Conservation (phyloP, 2,329 filamentous ascomycete genomes). For the Coniochaeta sp. region DNA sequence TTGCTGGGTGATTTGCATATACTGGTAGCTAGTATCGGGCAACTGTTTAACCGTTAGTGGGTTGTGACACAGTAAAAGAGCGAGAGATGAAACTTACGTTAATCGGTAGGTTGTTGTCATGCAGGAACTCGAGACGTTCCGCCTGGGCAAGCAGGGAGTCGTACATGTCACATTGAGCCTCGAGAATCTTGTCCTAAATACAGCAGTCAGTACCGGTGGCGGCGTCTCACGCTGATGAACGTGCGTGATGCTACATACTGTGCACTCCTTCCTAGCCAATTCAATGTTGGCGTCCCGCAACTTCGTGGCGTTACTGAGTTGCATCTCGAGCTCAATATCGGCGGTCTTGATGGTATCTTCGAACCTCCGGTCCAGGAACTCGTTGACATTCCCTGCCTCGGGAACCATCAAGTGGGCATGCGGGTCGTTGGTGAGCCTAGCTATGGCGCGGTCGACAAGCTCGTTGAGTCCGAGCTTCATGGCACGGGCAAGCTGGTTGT, state of each 20-base stretch:
- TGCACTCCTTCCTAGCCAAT: constrained; percentile 11
- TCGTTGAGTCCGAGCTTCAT: constrained; percentile 61
- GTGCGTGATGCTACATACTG: constrained; percentile 13
- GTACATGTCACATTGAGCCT: constrained; percentile 34
- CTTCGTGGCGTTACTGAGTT: constrained; percentile 13
- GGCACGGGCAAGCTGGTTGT: constrained; percentile 53
- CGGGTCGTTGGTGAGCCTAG: constrained; percentile 48
- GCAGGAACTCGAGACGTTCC: constrained; percentile 36
- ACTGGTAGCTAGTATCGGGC: constrained; percentile 35
- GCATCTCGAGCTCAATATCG: constrained; percentile 13
- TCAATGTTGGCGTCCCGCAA: constrained; percentile 15
- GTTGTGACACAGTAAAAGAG: constrained; percentile 8
- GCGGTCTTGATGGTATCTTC: constrained; percentile 17
- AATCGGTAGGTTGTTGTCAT: constrained; percentile 35
- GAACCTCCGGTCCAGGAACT: constrained; percentile 42
- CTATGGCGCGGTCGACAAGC: constrained; percentile 53
- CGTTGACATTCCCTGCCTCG: constrained; percentile 45
- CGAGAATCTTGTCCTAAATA: constrained; percentile 13
- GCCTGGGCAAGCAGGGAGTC: constrained; percentile 39
- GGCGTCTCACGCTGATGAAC: neutral
- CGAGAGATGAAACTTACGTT: constrained; percentile 38
- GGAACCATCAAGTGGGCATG: constrained; percentile 44
- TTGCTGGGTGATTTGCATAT: constrained; percentile 36
- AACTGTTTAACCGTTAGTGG: constrained; percentile 15
- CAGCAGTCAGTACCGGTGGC: neutral